phyloP scores from a whole-genome alignment of 495 filamentous ascomycete genomes.

The Xylaria cubensis region DNA sequence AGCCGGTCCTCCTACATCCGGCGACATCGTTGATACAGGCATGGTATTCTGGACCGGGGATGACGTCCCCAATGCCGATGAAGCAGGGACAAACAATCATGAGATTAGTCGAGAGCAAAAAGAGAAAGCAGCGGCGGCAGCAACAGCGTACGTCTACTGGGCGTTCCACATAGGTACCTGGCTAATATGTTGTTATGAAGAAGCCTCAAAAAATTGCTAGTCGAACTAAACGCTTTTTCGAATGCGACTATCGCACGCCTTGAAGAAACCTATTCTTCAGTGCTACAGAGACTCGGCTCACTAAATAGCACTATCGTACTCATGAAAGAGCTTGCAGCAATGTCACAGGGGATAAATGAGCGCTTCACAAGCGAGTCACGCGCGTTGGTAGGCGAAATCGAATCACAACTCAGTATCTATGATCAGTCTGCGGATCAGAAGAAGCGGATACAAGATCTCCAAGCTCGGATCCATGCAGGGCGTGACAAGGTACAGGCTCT shows the following conservation, averaged over 20 bases:
- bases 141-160: slow-evolving; percentile 46
- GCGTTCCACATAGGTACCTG: neutral
- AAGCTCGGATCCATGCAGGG: slow-evolving; percentile 68
- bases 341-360: slow-evolving; percentile 64
- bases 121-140: slow-evolving; percentile 45
- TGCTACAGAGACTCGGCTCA: slow-evolving; percentile 76
- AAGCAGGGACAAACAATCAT: slow-evolving; percentile 33
- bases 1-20: slow-evolving; percentile 53
- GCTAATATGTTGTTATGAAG: slow-evolving; percentile 39
- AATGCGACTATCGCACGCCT: slow-evolving; percentile 71
- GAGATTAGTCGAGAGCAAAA: slow-evolving; percentile 48
- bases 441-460: slow-evolving; percentile 67
- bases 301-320: slow-evolving; percentile 71
- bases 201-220: slow-evolving; percentile 50
- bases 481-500: slow-evolving; percentile 69
- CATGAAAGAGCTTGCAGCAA: slow-evolving; percentile 72
- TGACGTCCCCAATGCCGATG: slow-evolving; percentile 36
- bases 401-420: slow-evolving; percentile 69
- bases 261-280: slow-evolving; percentile 86
- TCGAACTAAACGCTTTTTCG: slow-evolving; percentile 52
- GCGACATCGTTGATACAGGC: slow-evolving; percentile 49
- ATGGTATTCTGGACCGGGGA: slow-evolving; percentile 6
- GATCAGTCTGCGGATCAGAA: slow-evolving; percentile 75
- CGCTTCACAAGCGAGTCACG: slow-evolving; percentile 68
- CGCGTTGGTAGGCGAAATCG: slow-evolving; percentile 66